These are phyloP conservation scores for Lagenidium sp. DNA, from an alignment of 352 stramenopile genomes.

Conservation along the genomic window DNA sequence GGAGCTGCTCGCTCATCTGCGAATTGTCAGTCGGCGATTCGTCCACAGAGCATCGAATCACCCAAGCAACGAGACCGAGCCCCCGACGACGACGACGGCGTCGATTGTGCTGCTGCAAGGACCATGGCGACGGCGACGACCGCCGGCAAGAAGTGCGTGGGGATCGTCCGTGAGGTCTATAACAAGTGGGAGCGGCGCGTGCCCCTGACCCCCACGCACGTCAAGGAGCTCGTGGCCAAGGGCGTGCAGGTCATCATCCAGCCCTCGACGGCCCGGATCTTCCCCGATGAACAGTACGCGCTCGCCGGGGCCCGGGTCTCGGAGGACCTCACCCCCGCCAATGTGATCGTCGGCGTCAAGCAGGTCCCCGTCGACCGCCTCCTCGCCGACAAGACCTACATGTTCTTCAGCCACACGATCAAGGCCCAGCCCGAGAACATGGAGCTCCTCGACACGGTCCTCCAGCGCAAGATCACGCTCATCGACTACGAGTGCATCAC, in stretches of 20 bases:
- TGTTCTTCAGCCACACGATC: conserved; percentile 97
- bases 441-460: conserved; percentile 87
- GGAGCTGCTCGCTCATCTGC: too few relatives aligned
- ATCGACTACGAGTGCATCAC: conserved; percentile 97
- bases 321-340: conserved; percentile 83
- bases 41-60: too few relatives aligned
- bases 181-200: conserved; percentile 94
- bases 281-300: conserved; percentile 90
- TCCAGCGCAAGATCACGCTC: conserved; percentile 89
- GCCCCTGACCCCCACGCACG: conserved; percentile 87
- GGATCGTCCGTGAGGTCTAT: conserved; percentile 92
- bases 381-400: conserved; percentile 90
- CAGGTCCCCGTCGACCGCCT: conserved; percentile 80
- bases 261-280: conserved; percentile 88
- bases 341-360: conserved; percentile 95
- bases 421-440: conserved; percentile 97
- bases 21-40: too few relatives aligned
- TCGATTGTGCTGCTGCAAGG: too few relatives aligned
- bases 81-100: too few relatives aligned
- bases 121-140: conserved; percentile 3
- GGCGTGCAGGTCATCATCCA: conserved; percentile 91
- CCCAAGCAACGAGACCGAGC: background rate
- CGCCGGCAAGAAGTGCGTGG: conserved; percentile 59
- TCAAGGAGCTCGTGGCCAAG: conserved; percentile 67
- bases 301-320: conserved; percentile 81